Percentiles rank a stretch among this genome's conserved stretches.
Evolutionary conservation across 345 rosid species (phyloP).

Genomic region (Durio zibethinus): DNA sequence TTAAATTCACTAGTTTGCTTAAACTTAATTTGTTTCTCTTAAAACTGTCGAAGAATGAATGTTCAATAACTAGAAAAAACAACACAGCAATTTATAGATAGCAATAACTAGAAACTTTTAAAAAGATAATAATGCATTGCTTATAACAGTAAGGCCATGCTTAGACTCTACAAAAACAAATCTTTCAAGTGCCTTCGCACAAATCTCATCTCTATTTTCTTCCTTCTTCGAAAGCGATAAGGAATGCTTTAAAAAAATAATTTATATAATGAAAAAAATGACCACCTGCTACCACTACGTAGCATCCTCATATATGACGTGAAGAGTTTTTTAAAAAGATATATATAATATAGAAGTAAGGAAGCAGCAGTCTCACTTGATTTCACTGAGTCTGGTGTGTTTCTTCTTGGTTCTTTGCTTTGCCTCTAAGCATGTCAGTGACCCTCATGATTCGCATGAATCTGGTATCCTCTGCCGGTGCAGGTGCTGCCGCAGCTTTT

Average conservation of each 20-base stretch:
- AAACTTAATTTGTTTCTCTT: not conserved
- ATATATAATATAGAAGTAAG: not conserved
- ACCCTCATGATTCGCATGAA: constrained; percentile 93
- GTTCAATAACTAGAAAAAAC: not conserved
- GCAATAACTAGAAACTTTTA: not conserved
- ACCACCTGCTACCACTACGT: not conserved
- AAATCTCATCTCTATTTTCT: not conserved
- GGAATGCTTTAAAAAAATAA: not conserved
- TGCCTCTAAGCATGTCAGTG: constrained; percentile 80
- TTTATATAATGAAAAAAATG: not conserved
- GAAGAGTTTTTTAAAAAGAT: not conserved
- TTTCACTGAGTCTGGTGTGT: constrained; percentile 31
- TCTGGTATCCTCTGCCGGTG: constrained; percentile 71
- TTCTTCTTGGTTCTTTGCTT: constrained; percentile 61
- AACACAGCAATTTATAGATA: not conserved
- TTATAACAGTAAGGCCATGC: not conserved
- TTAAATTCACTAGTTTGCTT: too few relatives aligned
- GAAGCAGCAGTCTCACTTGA: constrained; percentile 5
- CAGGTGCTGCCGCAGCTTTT: constrained; percentile 24
- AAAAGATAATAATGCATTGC: not conserved
- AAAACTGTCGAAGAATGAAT: not conserved
- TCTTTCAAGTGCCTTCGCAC: not conserved
- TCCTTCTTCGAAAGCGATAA: not conserved
- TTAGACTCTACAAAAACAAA: not conserved
- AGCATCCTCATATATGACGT: not conserved